Evolutionary conservation across 768 basidiomycete species (phyloP).

Genomic region (Termitomyces sp.): DNA sequence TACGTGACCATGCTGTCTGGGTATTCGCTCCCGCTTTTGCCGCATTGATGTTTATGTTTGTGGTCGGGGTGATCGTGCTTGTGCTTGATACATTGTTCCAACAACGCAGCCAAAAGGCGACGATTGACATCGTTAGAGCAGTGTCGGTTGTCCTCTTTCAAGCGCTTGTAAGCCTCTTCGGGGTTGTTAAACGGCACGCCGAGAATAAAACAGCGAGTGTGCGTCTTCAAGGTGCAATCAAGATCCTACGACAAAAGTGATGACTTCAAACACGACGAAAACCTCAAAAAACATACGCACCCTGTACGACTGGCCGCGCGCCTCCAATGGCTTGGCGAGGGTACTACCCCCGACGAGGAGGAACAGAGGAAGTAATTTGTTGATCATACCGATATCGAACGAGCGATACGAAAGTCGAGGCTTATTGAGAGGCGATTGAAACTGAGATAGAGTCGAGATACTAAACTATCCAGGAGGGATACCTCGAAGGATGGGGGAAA

Average conservation of each 20-base stretch:
- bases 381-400: conserved; percentile 5
- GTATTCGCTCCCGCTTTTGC: conserved; percentile 5
- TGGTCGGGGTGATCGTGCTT: conserved; percentile 9
- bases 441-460: background rate
- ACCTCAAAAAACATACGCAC: background rate
- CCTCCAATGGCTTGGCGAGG: conserved; percentile 13
- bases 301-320: conserved; percentile 6
- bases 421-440: background rate
- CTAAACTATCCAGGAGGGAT: conserved; percentile 10
- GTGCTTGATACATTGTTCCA: conserved; percentile 11
- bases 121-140: conserved; percentile 13
- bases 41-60: conserved; percentile 6
- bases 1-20: conserved; percentile 13
- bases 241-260: conserved; percentile 6
- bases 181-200: conserved; percentile 14
- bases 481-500: conserved; percentile 12
- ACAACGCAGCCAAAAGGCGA: conserved; percentile 7
- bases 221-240: conserved; percentile 5
- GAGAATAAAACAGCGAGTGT: conserved; percentile 12
- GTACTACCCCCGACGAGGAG: conserved; percentile 10
- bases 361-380: conserved; percentile 13
- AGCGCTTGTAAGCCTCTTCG: conserved; percentile 7
- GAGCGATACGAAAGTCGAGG: conserved; percentile 7
- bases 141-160: conserved; percentile 9
- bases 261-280: background rate